Base-by-base conservation (phyloP, 2,329 filamentous ascomycete species). In the Curvularia sp. region DNA sequence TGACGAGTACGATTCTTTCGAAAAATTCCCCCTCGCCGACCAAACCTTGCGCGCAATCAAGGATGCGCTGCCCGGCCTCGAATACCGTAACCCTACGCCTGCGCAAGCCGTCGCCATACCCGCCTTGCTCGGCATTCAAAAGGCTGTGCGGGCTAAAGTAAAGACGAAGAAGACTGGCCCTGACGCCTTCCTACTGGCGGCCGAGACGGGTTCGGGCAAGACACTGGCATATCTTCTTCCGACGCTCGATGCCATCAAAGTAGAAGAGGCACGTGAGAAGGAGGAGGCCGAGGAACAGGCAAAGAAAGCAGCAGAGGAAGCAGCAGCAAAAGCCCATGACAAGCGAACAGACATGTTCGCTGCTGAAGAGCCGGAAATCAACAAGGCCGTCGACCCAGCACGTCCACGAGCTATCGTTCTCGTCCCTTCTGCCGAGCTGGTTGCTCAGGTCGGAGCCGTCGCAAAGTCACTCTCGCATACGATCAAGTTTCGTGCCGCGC, bases 161-260 rank as follows among this genome's bases (percentile, higher is more conserved):
- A 64, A 61, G 5, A 55, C 74, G 2, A 71, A 68, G 51, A 61
- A 58, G 70, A 72, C 73, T 64, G 78, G 64, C n/a, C 83, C 85
- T 70, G 81, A 87, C 53, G 83, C 88, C 52, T 97, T 92, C 72
- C 83, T 99, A 12, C 83, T 99, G 49, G 95, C 95, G 4, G 95
- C 95, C 10, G 95, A 99, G 81, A 99, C 95, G 0, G 95, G 95
- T 12, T 98, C 95, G 0, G 95, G 95, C 60, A 99, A 99, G 82
- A 99, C 95, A 0, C 82, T 99, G 61, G 92, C 95, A 8, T 99
- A 99, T 73, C 81, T 98, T 5, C 79, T 97, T 5, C 96, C 95
- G 0, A 85, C 89, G 15, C 83, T 99, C 52, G 88, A 99, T 77
- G 90, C 91, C 8, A 78, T 99, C 69, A 99, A 99, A 79, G 81